Evolutionary conservation across 2,329 filamentous ascomycete species (phyloP).

Genomic region (Trichoderma cornu-damae): DNA sequence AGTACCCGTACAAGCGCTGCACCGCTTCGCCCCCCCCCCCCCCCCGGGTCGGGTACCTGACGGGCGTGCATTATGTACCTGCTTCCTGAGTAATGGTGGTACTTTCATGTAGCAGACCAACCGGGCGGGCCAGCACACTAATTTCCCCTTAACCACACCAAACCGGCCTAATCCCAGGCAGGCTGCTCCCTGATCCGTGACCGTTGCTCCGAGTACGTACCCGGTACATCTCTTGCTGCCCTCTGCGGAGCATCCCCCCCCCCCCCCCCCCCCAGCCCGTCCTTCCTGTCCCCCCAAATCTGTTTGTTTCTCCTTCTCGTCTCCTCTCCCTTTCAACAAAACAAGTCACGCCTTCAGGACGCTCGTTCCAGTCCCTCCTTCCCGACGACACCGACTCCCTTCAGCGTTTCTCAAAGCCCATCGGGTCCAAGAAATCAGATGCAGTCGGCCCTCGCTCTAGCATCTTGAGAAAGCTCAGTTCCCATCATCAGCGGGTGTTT

Average conservation of each 20-base stretch:
- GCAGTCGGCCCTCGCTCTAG: conserved; percentile 15
- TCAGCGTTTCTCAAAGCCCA: conserved; percentile 18
- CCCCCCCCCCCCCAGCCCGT: neutral
- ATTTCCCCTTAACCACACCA: conserved; percentile 20
- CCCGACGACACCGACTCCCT: conserved; percentile 17
- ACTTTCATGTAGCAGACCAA: neutral
- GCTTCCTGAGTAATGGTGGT: neutral
- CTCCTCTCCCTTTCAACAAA: conserved; percentile 37
- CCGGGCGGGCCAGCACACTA: conserved; percentile 18
- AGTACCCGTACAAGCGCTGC: neutral
- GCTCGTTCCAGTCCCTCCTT: conserved; percentile 40
- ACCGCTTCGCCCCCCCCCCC: neutral
- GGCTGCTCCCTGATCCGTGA: conserved; percentile 15
- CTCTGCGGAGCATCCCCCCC: neutral
- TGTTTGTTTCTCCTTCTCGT: conserved; percentile 16
- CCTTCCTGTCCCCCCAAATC: conserved; percentile 11
- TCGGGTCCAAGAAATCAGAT: conserved; percentile 18
- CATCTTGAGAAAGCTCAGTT: conserved; percentile 15
- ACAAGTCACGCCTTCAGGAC: conserved; percentile 35
- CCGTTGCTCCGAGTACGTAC: conserved; percentile 17
- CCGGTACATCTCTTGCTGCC: neutral
- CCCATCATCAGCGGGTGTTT: conserved; percentile 7
- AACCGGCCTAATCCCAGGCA: conserved; percentile 16
- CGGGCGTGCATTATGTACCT: conserved; percentile 3
- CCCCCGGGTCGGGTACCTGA: conserved; percentile 2